Base-by-base conservation (phyloP, 805 yeast species). In the Kodamaea kaohsiungensis region DNA sequence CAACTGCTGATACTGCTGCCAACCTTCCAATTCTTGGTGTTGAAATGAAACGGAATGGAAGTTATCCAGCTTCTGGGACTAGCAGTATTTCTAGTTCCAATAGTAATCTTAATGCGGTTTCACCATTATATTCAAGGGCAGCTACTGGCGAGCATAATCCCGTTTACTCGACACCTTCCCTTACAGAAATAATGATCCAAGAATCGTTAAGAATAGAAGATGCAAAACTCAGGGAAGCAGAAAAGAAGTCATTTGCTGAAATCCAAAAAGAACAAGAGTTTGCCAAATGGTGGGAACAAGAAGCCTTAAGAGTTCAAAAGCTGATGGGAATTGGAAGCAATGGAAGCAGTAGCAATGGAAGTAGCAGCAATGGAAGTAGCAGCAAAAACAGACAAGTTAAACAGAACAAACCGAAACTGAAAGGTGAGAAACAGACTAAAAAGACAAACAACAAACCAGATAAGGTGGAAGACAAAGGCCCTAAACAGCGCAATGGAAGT, bases 261-360 rank as follows among this genome's bases (percentile, higher is more conserved):
- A 80, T 88, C 46, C 87, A 86, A 64, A 86, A 86, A 59, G 97
- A 91, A 58, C 89, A 89, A 63, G 91, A 86, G 64, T 91, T 91
- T 73, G 91, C 86, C 27, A 79, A 73, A 56, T 91, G 97, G 97
- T 91, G 96, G 92, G 87, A 82, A 38, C 84, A 82, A 59, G 97
- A 91, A 63, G 79, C 90, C 52, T 75, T 76, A n/a, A 75, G 80
- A 50, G 87, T 87, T 7, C 93, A 87, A 64, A 65, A 61, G 48
- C 70, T 67, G 57, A 63, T 72, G 68, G 56, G 49, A 30, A 40
- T 27, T 48, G 16, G 27, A 46, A 13, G 9, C 22, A 38, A 37
- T 56, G 58, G 40, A 53, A 50, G 38, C 16, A 35, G 18, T 16
- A 45, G 46, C 46, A 46, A 51, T 46, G 50, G 49, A 49, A 49